A percentile compares a stretch with the other conserved stretches of the same genome.
phyloP scores from a whole-genome alignment of 148 eudicot genomes.

The Vaccinium vitisidaea region DNA sequence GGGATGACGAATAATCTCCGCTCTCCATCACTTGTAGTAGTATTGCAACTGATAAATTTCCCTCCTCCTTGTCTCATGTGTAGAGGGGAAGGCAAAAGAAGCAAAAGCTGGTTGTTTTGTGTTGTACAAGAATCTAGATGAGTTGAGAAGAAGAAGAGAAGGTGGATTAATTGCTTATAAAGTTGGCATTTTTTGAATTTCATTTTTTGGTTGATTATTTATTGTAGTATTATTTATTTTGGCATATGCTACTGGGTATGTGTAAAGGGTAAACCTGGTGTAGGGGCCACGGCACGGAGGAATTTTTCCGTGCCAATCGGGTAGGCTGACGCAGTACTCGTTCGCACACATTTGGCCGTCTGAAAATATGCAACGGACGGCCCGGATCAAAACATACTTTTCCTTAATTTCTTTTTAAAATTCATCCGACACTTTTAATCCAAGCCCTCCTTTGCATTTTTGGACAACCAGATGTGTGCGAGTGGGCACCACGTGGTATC shows the following conservation, averaged over 20 bases:
- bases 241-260: background rate
- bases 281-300: background rate
- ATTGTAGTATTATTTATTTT: background rate
- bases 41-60: background rate
- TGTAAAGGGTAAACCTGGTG: background rate
- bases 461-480: too few relatives aligned
- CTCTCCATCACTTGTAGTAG: conserved; percentile 34
- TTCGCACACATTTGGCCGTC: background rate
- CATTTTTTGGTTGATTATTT: background rate
- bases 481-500: too few relatives aligned
- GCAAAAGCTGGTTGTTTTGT: background rate
- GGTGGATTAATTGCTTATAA: background rate
- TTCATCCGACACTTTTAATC: too few relatives aligned
- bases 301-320: too few relatives aligned
- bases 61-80: conserved; percentile 30
- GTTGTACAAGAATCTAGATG: background rate
- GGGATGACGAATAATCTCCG: conserved; percentile 40
- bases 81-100: background rate
- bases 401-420: too few relatives aligned
- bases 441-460: too few relatives aligned
- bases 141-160: background rate
- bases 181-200: background rate
- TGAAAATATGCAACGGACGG: too few relatives aligned
- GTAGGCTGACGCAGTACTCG: background rate
- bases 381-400: too few relatives aligned